A percentile compares a stretch with the other conserved stretches of the same genome.
Evolutionary conservation across 371 early-diverging fungal genomes (phyloP).

Genomic region (Rhizomucor miehei): DNA sequence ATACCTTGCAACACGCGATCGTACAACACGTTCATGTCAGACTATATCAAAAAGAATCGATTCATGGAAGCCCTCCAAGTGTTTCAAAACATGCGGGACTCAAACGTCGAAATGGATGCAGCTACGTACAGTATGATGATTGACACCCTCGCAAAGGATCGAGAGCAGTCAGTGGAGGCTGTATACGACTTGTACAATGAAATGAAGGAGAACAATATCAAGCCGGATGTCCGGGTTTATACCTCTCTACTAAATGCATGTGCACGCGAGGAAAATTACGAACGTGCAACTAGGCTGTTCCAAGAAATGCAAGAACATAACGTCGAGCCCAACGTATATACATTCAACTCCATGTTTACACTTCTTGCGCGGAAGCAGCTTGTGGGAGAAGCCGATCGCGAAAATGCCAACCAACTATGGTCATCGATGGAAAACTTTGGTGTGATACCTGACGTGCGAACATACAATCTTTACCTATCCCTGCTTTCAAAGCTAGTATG

Average conservation of each 20-base stretch:
- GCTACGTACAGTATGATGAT: conserved; percentile 39
- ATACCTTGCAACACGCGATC: conserved; percentile 10
- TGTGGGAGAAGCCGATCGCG: conserved; percentile 7
- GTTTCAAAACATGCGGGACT: conserved; percentile 25
- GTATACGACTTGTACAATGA: conserved; percentile 35
- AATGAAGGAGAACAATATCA: conserved; percentile 25
- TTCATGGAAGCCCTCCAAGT: conserved; percentile 30
- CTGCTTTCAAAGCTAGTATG: conserved; percentile 16
- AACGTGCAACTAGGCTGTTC: conserved; percentile 21
- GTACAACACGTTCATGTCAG: conserved; percentile 29
- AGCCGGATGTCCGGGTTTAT: conserved; percentile 29
- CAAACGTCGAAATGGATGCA: conserved; percentile 20
- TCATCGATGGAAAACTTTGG: conserved; percentile 19
- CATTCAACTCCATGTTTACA: conserved; percentile 32
- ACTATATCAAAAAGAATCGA: conserved; percentile 24
- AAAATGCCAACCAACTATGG: conserved; percentile 18
- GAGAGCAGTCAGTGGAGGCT: conserved; percentile 9
- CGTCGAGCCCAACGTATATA: conserved; percentile 30
- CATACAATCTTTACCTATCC: conserved; percentile 33
- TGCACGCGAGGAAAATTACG: conserved; percentile 14
- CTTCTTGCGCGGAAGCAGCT: conserved; percentile 15
- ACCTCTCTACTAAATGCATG: conserved; percentile 30
- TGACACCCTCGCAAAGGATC: conserved; percentile 34
- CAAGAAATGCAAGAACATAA: conserved; percentile 29
- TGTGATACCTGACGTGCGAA: conserved; percentile 32